Conservation (phyloP, 257 asterid species). For the Apocynum venetum region DNA sequence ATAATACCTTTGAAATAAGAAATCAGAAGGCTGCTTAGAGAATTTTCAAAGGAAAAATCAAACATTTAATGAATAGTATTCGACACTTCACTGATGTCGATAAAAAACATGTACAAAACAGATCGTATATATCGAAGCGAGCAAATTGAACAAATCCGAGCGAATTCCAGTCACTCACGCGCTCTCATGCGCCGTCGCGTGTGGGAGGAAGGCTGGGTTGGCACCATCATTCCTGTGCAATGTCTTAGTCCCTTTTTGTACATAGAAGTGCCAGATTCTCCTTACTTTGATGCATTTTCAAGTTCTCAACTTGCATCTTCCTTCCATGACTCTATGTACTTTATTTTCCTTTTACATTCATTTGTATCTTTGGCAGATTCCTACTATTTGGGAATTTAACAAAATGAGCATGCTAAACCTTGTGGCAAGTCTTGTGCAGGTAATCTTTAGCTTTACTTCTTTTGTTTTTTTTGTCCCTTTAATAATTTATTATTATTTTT, state of each 20-base stretch:
- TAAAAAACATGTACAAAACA: no score
- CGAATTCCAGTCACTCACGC: no score
- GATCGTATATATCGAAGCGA: no score
- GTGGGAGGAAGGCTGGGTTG: no score
- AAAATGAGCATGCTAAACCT: constrained; percentile 84
- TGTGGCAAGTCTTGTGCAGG: constrained; percentile 73
- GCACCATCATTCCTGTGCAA: background rate
- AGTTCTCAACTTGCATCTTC: constrained; percentile 2
- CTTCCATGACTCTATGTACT: constrained; percentile 2
- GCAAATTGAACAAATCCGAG: no score
- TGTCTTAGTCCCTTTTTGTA: background rate
- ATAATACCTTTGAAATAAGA: no score
- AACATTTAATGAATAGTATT: no score
- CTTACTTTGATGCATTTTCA: background rate
- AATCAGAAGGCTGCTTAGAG: no score
- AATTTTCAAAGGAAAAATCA: no score
- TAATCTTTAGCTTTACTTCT: constrained; percentile 18
- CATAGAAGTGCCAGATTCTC: background rate
- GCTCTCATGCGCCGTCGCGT: no score
- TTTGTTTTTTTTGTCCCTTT: background rate
- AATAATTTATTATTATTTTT: no score
- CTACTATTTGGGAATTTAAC: constrained; percentile 69
- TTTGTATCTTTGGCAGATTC: constrained; percentile 53
- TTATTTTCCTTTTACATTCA: constrained; percentile 7
- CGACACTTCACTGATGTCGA: no score